Conservation (phyloP, 2,329 filamentous ascomycete genomes). For the Epichloe scottii region DNA sequence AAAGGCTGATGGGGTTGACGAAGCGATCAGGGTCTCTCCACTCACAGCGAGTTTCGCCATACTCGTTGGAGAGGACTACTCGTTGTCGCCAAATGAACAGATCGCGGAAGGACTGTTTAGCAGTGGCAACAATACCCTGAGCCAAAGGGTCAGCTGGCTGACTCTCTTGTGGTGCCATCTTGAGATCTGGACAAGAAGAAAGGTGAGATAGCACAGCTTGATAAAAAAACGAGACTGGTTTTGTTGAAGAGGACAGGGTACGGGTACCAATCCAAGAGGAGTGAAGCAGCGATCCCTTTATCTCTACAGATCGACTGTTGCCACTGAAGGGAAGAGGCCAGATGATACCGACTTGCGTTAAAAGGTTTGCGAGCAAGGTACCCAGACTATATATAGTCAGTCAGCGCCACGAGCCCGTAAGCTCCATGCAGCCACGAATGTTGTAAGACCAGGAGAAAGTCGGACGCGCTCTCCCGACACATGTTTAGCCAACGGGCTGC, state of each 20-base stretch:
- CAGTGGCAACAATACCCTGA: conserved; percentile 50
- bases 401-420: too few relatives aligned
- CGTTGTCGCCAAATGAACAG: conserved; percentile 66
- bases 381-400: not conserved
- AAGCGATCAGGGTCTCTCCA: conserved; percentile 57
- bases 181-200: not conserved
- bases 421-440: too few relatives aligned
- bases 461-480: not conserved
- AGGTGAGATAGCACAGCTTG: not conserved
- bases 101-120: conserved; percentile 50
- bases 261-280: not conserved
- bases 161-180: conserved; percentile 11
- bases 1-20: conserved; percentile 57
- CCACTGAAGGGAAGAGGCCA: not conserved
- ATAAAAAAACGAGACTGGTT: not conserved
- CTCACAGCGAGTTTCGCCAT: conserved; percentile 52
- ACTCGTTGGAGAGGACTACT: conserved; percentile 51
- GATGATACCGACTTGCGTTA: not conserved
- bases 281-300: not conserved
- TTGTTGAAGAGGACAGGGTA: not conserved
- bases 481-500: not conserved
- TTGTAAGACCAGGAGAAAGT: not conserved
- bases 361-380: not conserved
- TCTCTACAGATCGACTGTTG: not conserved
- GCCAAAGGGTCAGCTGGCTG: conserved; percentile 54